Conservation (phyloP, 352 stramenopile species). For the Pythium inflatum region DNA sequence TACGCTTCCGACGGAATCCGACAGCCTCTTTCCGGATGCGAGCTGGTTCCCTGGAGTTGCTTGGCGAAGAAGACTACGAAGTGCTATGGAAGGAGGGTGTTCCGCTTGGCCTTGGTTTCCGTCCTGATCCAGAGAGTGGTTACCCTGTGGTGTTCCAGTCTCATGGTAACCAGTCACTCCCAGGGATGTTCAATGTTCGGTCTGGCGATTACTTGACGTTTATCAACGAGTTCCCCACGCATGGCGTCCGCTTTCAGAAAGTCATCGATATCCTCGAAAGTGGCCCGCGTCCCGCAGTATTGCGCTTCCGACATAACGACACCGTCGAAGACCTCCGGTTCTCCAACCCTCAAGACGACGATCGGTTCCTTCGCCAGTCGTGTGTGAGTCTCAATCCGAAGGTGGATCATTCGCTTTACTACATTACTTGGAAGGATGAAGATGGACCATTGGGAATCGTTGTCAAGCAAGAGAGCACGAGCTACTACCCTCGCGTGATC, state of each 20-base stretch:
- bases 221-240: constrained; percentile 87
- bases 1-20: constrained; percentile 77
- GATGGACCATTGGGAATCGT: constrained; percentile 85
- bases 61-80: constrained; percentile 87
- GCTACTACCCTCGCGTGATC: constrained; percentile 87
- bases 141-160: constrained; percentile 79
- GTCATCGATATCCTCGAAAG: constrained; percentile 87
- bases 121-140: constrained; percentile 71
- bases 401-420: constrained; percentile 85
- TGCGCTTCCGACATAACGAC: constrained; percentile 85
- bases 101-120: constrained; percentile 80
- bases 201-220: constrained; percentile 80
- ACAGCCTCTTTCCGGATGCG: constrained; percentile 72
- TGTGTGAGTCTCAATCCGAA: constrained; percentile 83
- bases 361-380: constrained; percentile 64
- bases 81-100: constrained; percentile 87
- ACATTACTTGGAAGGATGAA: constrained; percentile 90
- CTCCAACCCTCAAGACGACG: constrained; percentile 77
- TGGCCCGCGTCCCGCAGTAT: constrained; percentile 68
- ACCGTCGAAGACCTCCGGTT: constrained; percentile 58
- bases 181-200: constrained; percentile 88
- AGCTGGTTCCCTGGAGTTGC: constrained; percentile 68
- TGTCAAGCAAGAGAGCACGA: constrained; percentile 85
- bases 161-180: constrained; percentile 76
- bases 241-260: constrained; percentile 83